Evolutionary conservation across 306 rosid species (phyloP), one percentile per base, ranked within the genome.

Genomic region (Gynostemma pentaphyllum): DNA sequence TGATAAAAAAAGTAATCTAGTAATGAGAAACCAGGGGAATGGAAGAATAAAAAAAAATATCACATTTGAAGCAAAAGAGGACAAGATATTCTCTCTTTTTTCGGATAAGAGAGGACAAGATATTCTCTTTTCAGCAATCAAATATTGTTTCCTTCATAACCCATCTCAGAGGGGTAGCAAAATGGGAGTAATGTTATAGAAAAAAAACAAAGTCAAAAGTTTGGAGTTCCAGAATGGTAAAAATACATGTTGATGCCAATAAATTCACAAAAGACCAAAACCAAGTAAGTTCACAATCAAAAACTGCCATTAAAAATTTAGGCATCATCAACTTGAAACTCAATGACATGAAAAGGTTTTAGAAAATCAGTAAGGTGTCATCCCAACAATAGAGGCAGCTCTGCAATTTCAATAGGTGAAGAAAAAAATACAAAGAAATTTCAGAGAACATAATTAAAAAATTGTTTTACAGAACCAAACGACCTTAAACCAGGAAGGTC

Each of bases 401-500:
- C 39, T 24, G 37, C 3, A 41, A 39, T 54, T 54, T 54, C 4
- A n/a, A 24, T 40, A 5, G 3, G 22, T 37, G 26, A 57, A 10
- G 12, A 39, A 39, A 14, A 60, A 37, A 37, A 9, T 37, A 5
- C 41, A 37, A 12, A 59, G 65, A 59, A 52, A 59, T 37, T 36
- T 34, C 22, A 59, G n/a, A 57, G 19, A 59, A 60, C 39, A 11
- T 23, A 10, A 2, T 59, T 26, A 22, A 61, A 61, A 61, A 41
- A 46, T 39, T 7, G 32, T 40, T 60, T 61, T 2, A 32, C 37
- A 40, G 24, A 40, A 41, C 22, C 36, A 4, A 21, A 26, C 36
- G 24, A 46, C 23, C 36, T 36, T 23, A 61, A 23, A 61, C 66
- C 50, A 41, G 66, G 66, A 12, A 61, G 50, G 49, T 61, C 15